Evolutionary conservation across 805 yeast genomes (phyloP), one percentile per base, ranked within the genome.

Genomic region (Myxozyma nipponensis): DNA sequence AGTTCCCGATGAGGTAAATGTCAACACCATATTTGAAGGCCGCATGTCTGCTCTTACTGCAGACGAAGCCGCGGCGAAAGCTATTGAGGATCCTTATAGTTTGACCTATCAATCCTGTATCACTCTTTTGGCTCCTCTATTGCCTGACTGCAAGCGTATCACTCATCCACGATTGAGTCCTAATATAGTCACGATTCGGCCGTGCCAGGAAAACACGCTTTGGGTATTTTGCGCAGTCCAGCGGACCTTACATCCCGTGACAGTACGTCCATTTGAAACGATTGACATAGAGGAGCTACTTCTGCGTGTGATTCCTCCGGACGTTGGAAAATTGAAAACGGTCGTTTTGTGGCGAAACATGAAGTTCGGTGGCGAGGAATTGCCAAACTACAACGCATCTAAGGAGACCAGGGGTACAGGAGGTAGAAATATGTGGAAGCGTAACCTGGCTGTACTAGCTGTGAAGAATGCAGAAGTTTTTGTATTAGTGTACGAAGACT

Each of bases 201-300:
- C 58, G 9, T 54, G 58, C 40, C 51, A 54, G 28, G 58, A 54
- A 35, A 54, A 54, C 26, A 54, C 58, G 21, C 50, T 54, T 30
- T 54, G 58, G 58, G 47, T 54, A 4, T 54, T 54, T 34, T 54
- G 58, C 22, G 58, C 49, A 17, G 42, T 54, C 18, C 58, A 54
- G 39, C 52, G 48, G 21, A 54, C 58, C n/a, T 36, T 54, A 22
- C 58, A 54, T 43, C 58, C 58, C 10, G 53, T 54, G 7, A 54
- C 57, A n/a, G 58, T 54, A 3, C 58, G 58, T 26, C 57, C 58
- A 7, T 54, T 54, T 35, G 58, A 54, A 45, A 54, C 58, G 26
- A 54, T 54, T 42, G 58, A 54, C 26, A 52, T 54, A 21, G 58
- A 54, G 35, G 58, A 54, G 24, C 45, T 54, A 7, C 34, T 51